Percentiles rank a stretch among this genome's conserved stretches.
These are phyloP conservation scores for Fragilaria radians DNA, from an alignment of 108 stramenopile species.

Conservation along the genomic window DNA sequence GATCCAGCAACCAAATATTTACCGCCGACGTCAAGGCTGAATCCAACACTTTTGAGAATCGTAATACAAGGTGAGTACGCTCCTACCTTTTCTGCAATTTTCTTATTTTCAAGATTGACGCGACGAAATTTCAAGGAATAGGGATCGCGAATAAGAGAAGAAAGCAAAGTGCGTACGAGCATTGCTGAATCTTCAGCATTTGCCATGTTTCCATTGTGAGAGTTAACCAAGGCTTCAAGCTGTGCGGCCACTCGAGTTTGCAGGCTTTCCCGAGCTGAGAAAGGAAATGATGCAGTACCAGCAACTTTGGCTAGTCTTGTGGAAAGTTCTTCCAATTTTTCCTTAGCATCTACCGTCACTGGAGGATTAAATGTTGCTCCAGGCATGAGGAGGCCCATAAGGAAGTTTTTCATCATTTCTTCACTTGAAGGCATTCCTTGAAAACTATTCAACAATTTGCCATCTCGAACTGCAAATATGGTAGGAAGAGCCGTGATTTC, in stretches of 20 bases:
- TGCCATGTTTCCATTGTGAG: constrained; percentile 37
- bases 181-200: constrained; percentile 69
- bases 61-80: constrained; percentile 35
- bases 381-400: constrained; percentile 71
- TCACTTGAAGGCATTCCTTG: constrained; percentile 76
- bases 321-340: constrained; percentile 55
- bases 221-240: constrained; percentile 55
- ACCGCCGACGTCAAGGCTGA: constrained; percentile 23
- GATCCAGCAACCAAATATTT: constrained; percentile 40
- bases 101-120: constrained; percentile 69
- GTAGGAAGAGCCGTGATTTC: constrained; percentile 81
- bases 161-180: constrained; percentile 55
- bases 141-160: constrained; percentile 66
- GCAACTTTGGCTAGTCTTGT: constrained; percentile 61
- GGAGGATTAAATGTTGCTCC: constrained; percentile 51
- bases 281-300: constrained; percentile 67
- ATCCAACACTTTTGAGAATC: constrained; percentile 67
- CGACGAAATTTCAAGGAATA: constrained; percentile 59
- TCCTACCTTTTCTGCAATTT: constrained; percentile 57
- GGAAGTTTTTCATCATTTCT: constrained; percentile 63
- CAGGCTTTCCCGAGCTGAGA: constrained; percentile 64
- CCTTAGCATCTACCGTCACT: constrained; percentile 41
- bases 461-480: constrained; percentile 76
- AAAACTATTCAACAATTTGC: constrained; percentile 74
- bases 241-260: constrained; percentile 39